Base-by-base conservation (phyloP, 441 rosid species). In the Syzygium syzygioides region DNA sequence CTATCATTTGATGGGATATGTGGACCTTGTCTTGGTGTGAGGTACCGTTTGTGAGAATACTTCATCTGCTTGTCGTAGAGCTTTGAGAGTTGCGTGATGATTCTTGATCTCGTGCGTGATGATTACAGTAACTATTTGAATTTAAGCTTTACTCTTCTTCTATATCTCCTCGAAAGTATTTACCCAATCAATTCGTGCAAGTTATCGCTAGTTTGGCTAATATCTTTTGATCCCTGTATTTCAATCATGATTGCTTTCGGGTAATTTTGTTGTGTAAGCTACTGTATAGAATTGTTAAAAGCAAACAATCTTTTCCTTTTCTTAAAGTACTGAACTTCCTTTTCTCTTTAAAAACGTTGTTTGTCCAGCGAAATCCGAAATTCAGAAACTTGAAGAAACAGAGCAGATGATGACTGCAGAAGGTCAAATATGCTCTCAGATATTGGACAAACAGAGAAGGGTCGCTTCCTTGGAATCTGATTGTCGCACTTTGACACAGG, bases 401-500 rank as follows among this genome's bases (percentile, higher is more conserved):
- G 96, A 94, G 88, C 90, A 91, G 91, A 92, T 92, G 95, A 79
- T 91, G 85, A 92, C 91, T 90, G 91, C 17, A 4, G 96, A 93
- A 94, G 97, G 95, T 52, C 86, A 91, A 83, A 89, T 95, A 87
- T 93, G 98, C 92, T 91, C 95, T 6, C 92, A 89, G 90, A 94
- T 96, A 89, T 88, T 94, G 86, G 95, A 79, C 37, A 95, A 93
- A 86, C 96, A 94, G 92, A 94, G 92, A 87, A 95, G 90, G 91
- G 91, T 92, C 55, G 91, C 93, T 79, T 91, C 94, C 0, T 85
- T 94, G 90, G 96, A 95, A 86, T 94, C 93, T 89, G 98, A 95
- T 92, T 94, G 93, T 60, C 87, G 90, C 89, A 94, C 93, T 30
- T 95, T 94, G 89, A 86, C 90, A 50, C 97, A 97, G 96, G 98